Percentiles rank a stretch among this genome's conserved stretches.
Evolutionary conservation across 2,329 filamentous ascomycete species (phyloP).

Genomic region (Hortaea sp.): DNA sequence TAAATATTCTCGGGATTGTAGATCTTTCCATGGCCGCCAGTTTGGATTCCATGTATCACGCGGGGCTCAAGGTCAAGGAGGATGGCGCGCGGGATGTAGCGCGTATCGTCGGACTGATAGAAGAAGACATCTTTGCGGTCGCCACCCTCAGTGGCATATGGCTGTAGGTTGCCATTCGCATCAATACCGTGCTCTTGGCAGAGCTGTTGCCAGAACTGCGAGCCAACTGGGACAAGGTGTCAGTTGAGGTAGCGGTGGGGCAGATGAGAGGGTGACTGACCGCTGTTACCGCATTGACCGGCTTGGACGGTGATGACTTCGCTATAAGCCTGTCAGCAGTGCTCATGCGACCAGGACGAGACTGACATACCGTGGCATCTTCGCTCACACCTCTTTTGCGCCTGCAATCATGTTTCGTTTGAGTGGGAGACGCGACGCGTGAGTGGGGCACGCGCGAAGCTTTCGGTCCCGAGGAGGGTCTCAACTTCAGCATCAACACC

Average conservation of each 20-base stretch:
- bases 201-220: slow-evolving; percentile 97
- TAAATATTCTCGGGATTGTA: slow-evolving; percentile 99
- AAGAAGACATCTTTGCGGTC: slow-evolving; percentile 99
- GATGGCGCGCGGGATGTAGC: slow-evolving; percentile 95
- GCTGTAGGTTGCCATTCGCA: slow-evolving; percentile 91
- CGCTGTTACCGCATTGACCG: slow-evolving; percentile 98
- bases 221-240: slow-evolving; percentile 56
- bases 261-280: slow-evolving; percentile 48
- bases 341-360: background rate
- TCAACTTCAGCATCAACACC: too few relatives aligned
- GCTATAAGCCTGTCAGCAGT: slow-evolving; percentile 38
- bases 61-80: slow-evolving; percentile 89
- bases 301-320: slow-evolving; percentile 99
- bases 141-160: slow-evolving; percentile 94
- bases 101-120: slow-evolving; percentile 95
- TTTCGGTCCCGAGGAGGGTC: too few relatives aligned
- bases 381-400: slow-evolving; percentile 4
- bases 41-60: slow-evolving; percentile 87
- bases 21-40: slow-evolving; percentile 91
- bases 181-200: slow-evolving; percentile 98
- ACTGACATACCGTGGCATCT: slow-evolving; percentile 11
- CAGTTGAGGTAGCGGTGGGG: background rate
- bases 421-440: slow-evolving; percentile 1
- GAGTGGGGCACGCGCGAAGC: background rate
- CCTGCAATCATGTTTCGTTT: background rate